A percentile compares a stretch with the other conserved stretches of the same genome.
Conservation (phyloP, 2,329 filamentous ascomycete species). For the Aspergillus tubingensis region DNA sequence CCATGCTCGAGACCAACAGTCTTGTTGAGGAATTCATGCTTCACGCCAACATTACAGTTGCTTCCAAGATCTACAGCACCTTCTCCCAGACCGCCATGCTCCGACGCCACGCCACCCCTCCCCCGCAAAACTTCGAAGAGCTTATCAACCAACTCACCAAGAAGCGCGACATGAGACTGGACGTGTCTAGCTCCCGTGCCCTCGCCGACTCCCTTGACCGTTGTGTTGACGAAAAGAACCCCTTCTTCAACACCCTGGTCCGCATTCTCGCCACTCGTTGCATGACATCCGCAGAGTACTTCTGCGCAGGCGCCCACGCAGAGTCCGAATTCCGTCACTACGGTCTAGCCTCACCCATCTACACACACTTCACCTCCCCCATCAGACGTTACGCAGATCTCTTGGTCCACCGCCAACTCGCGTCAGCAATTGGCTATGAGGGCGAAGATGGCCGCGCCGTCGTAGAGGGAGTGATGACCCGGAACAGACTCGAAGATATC, state of each 20-base stretch:
- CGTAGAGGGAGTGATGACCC: conserved; percentile 77
- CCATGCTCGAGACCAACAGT: conserved; percentile 92
- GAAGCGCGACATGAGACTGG: conserved; percentile 78
- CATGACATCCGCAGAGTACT: conserved; percentile 99
- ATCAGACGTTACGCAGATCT: conserved; percentile 98
- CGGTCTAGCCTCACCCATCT: conserved; percentile 92
- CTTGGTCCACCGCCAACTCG: conserved; percentile 88
- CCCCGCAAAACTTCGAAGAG: conserved; percentile 95
- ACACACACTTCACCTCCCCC: conserved; percentile 97
- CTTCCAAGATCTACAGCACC: conserved; percentile 81
- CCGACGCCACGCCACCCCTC: conserved; percentile 86
- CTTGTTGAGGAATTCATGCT: conserved; percentile 99
- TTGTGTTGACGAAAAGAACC: conserved; percentile 76
- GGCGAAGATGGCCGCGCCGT: conserved; percentile 59
- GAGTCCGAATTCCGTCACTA: conserved; percentile 97
- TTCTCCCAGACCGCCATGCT: conserved; percentile 96
- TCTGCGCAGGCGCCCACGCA: conserved; percentile 88
- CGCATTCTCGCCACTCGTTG: conserved; percentile 96
- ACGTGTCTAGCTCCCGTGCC: conserved; percentile 84
- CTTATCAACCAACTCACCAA: conserved; percentile 86
- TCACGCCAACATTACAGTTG: conserved; percentile 94
- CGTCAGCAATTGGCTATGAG: conserved; percentile 89
- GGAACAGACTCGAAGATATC: conserved; percentile 83
- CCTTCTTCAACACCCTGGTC: conserved; percentile 98
- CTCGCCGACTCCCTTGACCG: conserved; percentile 87